These are phyloP conservation scores for Claviceps sp. DNA, from an alignment of 2,329 filamentous ascomycete genomes.

Conservation along the genomic window DNA sequence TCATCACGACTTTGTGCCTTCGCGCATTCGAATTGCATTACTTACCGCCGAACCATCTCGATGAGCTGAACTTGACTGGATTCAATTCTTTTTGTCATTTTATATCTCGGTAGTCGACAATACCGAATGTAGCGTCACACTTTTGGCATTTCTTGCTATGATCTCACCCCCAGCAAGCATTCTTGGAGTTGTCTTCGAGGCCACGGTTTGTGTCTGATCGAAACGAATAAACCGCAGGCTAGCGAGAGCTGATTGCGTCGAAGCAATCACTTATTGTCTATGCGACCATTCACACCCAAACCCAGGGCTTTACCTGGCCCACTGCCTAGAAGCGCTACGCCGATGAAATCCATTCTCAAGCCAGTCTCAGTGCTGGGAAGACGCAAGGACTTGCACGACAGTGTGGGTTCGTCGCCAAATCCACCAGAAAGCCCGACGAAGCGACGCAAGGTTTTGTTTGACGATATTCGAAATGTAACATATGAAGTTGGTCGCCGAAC, in stretches of 20 bases:
- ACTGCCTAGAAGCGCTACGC: slow-evolving; percentile 22
- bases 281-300: slow-evolving; percentile 23
- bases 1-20: background rate
- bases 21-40: background rate
- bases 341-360: slow-evolving; percentile 42
- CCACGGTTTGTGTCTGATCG: background rate
- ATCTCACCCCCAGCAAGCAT: background rate
- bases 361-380: slow-evolving; percentile 30
- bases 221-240: background rate
- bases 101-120: background rate
- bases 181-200: slow-evolving; percentile 1
- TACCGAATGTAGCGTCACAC: background rate
- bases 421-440: slow-evolving; percentile 33
- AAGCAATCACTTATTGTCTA: slow-evolving; percentile 1
- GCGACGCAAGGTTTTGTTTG: slow-evolving; percentile 44
- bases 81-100: background rate
- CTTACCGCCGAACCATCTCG: background rate
- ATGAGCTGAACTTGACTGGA: background rate
- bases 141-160: background rate
- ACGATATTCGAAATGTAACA: slow-evolving; percentile 42
- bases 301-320: slow-evolving; percentile 21
- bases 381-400: slow-evolving; percentile 30
- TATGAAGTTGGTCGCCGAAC: slow-evolving; percentile 40
- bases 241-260: background rate
- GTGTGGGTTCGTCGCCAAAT: slow-evolving; percentile 23